phyloP scores from a whole-genome alignment of 345 rosid species.

The Euclidium syriacum region DNA sequence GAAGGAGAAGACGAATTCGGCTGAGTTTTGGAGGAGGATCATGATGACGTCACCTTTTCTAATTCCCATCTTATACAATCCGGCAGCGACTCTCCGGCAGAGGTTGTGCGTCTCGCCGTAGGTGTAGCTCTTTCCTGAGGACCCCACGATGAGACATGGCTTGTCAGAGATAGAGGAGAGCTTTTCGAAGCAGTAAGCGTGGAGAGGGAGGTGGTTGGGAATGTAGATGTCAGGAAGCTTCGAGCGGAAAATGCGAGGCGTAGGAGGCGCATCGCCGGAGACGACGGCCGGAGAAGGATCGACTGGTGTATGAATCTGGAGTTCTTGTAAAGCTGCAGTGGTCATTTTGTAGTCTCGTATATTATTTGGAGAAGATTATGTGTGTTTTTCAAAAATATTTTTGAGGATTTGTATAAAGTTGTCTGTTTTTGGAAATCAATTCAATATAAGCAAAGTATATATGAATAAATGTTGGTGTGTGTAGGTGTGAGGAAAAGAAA shows the following conservation, averaged over 20 bases:
- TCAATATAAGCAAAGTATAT: neutral
- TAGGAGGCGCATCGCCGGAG: conserved; percentile 10
- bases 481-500: neutral
- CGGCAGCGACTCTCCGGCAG: conserved; percentile 49
- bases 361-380: neutral
- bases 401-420: too few relatives aligned
- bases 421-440: neutral
- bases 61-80: conserved; percentile 52
- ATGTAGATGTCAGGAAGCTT: conserved; percentile 74
- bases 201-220: conserved; percentile 72
- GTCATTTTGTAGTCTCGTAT: conserved; percentile 13
- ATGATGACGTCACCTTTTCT: conserved; percentile 76
- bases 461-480: conserved; percentile 8
- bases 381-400: too few relatives aligned
- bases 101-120: conserved; percentile 52
- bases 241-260: conserved; percentile 55
- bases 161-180: conserved; percentile 34
- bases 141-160: conserved; percentile 64
- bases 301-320: conserved; percentile 21
- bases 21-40: conserved; percentile 76
- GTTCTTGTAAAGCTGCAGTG: conserved; percentile 23
- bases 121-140: conserved; percentile 40
- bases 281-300: conserved; percentile 10
- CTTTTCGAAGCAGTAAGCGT: conserved; percentile 61
- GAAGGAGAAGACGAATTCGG: conserved; percentile 81